Evolutionary conservation across 2,329 filamentous ascomycete genomes (phyloP).

Genomic region (Sclerotinia spermophila): DNA sequence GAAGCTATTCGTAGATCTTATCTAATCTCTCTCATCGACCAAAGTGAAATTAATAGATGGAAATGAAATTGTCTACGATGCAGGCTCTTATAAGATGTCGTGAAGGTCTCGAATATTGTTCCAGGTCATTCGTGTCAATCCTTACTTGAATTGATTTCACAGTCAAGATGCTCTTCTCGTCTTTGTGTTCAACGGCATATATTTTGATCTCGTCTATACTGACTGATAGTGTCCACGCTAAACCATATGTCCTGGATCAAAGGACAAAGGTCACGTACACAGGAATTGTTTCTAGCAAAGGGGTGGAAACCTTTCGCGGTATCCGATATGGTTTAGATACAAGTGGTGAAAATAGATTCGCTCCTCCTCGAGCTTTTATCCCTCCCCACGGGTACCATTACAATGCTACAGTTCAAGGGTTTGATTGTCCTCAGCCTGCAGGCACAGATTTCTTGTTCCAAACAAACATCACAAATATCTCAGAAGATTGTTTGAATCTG

Average conservation of each 20-base stretch:
- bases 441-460: slow-evolving; percentile 37
- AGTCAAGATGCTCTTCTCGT: neutral
- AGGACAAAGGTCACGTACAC: slow-evolving; percentile 40
- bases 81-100: neutral
- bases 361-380: slow-evolving; percentile 39
- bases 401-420: slow-evolving; percentile 42
- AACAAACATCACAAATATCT: slow-evolving; percentile 40
- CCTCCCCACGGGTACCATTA: slow-evolving; percentile 38
- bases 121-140: neutral
- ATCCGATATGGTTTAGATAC: slow-evolving; percentile 48
- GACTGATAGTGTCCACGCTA: neutral
- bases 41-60: neutral
- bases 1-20: neutral
- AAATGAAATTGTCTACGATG: neutral
- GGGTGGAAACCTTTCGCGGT: slow-evolving; percentile 46
- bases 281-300: slow-evolving; percentile 42
- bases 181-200: neutral
- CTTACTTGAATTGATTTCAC: neutral
- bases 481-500: slow-evolving; percentile 60
- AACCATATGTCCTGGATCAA: slow-evolving; percentile 27
- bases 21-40: neutral
- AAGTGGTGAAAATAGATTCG: slow-evolving; percentile 45
- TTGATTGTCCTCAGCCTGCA: slow-evolving; percentile 45
- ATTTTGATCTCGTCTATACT: neutral
- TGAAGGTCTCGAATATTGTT: neutral